phyloP scores from a whole-genome alignment of 495 filamentous ascomycete genomes.

The Neurospora sp. region DNA sequence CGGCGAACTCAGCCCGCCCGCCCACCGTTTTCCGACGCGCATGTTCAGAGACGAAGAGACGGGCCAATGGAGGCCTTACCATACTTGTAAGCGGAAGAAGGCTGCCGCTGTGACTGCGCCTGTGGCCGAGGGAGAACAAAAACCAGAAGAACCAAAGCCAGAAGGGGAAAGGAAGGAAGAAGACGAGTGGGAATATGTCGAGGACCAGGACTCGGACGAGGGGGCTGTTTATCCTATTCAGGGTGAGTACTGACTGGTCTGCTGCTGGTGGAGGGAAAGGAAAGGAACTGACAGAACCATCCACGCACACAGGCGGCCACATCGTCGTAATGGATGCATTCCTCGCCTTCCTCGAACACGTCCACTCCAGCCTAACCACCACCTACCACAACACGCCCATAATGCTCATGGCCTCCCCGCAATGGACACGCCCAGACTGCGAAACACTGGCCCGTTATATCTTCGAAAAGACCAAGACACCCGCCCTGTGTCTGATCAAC shows the following conservation, averaged over 20 bases:
- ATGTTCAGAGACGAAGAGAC: constrained; percentile 80
- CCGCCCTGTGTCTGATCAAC: constrained; percentile 79
- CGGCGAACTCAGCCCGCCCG: constrained; percentile 81
- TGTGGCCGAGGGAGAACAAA: neutral
- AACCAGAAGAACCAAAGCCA: neutral
- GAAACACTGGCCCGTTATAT: constrained; percentile 81
- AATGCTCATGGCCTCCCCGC: constrained; percentile 73
- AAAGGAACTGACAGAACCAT: neutral
- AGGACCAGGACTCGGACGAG: constrained; percentile 77
- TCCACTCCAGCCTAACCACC: constrained; percentile 76
- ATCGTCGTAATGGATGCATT: constrained; percentile 86
- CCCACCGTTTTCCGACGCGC: constrained; percentile 71
- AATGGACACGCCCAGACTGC: constrained; percentile 74
- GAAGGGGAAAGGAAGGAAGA: constrained; percentile 18
- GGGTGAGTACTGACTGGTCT: constrained; percentile 21
- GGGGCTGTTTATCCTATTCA: constrained; percentile 82
- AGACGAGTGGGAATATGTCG: constrained; percentile 55
- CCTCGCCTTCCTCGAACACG: constrained; percentile 77
- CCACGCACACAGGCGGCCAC: constrained; percentile 46
- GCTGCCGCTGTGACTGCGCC: constrained; percentile 24
- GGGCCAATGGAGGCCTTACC: constrained; percentile 76
- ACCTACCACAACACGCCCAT: constrained; percentile 87
- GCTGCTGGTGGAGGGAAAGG: neutral
- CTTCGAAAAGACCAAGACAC: constrained; percentile 94
- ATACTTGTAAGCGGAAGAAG: constrained; percentile 62